phyloP scores from a whole-genome alignment of 73 alveolate genomes.

The Vitrella brassicaformis region DNA sequence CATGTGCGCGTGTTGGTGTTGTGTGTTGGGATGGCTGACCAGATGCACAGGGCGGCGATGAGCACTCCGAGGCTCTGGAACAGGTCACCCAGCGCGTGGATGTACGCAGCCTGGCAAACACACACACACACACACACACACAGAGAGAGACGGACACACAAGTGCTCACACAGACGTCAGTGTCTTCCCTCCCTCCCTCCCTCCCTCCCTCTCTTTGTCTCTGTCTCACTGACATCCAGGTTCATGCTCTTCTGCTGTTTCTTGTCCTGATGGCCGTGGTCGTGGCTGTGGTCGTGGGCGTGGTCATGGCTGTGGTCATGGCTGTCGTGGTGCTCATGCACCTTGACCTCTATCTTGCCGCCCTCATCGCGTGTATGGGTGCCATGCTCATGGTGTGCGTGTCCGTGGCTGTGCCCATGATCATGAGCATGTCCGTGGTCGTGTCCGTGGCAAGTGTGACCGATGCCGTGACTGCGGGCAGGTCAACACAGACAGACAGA shows the following conservation, averaged over 20 bases:
- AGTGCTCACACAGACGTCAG: not conserved
- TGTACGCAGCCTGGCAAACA: conserved; percentile 72
- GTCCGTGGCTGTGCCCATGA: conserved; percentile 6
- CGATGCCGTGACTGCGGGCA: not conserved
- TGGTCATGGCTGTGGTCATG: not conserved
- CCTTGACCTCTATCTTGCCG: not conserved
- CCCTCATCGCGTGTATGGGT: not conserved
- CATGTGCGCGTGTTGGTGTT: no score
- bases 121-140: no score
- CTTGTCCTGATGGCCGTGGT: not conserved
- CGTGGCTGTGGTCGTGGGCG: not conserved
- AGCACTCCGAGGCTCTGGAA: conserved; percentile 77
- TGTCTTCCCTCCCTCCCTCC: not conserved
- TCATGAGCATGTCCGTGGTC: conserved; percentile 1
- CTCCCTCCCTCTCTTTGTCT: not conserved
- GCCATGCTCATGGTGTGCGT: conserved; percentile 5
- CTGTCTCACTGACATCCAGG: not conserved
- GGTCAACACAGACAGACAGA: no score
- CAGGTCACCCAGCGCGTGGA: conserved; percentile 83
- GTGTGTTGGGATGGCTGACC: no score
- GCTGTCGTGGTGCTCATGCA: not conserved
- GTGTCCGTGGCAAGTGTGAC: conserved; percentile 5
- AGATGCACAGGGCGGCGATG: conserved; percentile 58
- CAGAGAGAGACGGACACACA: no score
- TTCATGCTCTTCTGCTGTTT: not conserved